A percentile compares a stretch with the other conserved stretches of the same genome.
Conservation (phyloP, 768 basidiomycete genomes). For the Tylopilus sp. region DNA sequence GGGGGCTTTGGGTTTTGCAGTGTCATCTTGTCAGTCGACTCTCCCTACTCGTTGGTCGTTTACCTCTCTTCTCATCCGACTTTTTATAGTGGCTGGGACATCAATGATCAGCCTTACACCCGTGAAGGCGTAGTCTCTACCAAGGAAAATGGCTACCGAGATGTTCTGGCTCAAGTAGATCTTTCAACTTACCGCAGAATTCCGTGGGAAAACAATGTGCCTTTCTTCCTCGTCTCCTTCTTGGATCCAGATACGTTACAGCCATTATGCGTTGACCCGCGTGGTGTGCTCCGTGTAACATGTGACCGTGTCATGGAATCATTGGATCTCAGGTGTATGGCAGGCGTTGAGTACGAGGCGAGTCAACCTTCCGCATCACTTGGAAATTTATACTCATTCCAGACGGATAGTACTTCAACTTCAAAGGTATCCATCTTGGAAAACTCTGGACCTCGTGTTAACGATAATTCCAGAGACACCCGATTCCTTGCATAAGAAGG, state of each 20-base stretch:
- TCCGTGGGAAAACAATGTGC: constrained; percentile 87
- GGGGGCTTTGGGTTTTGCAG: constrained; percentile 93
- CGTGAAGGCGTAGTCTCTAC: constrained; percentile 90
- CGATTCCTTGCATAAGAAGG: constrained; percentile 69
- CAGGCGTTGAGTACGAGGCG: constrained; percentile 95
- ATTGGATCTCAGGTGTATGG: constrained; percentile 59
- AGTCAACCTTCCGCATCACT: constrained; percentile 6
- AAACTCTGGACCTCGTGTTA: not conserved
- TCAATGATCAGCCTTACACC: constrained; percentile 84
- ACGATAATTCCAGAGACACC: constrained; percentile 65
- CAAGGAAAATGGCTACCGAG: constrained; percentile 86
- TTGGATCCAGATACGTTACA: constrained; percentile 79
- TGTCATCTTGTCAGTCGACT: constrained; percentile 74
- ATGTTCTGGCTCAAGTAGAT: constrained; percentile 84
- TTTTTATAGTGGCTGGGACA: constrained; percentile 74
- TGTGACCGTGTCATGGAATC: constrained; percentile 44
- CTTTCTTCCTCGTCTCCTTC: constrained; percentile 93
- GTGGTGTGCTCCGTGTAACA: constrained; percentile 69
- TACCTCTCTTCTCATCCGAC: constrained; percentile 1
- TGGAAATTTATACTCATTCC: constrained; percentile 4
- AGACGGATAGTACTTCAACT: constrained; percentile 80
- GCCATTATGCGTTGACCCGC: constrained; percentile 79
- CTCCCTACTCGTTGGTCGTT: not conserved
- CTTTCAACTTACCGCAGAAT: constrained; percentile 84
- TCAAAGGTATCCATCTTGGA: constrained; percentile 58